Evolutionary conservation across 1,284 basidiomycete genomes (phyloP), one percentile per base, ranked within the genome.

Genomic region (Sanghuangporus weigelae): DNA sequence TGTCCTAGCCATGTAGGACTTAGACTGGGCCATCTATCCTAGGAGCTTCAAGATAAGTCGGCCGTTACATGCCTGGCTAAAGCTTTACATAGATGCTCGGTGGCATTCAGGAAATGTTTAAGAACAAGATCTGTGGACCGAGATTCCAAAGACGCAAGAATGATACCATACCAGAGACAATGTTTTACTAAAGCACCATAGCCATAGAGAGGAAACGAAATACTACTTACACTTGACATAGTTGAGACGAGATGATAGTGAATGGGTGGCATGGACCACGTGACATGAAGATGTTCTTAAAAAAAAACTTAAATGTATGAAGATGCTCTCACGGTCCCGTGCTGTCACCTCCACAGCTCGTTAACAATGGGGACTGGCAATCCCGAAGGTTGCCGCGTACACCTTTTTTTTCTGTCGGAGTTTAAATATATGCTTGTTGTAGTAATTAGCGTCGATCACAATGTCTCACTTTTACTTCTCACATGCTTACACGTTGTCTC

Each of bases 161-260:
- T 46, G 38, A 39, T 69, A 73, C 62, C 38, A 39, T 69, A 73
- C 62, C 63, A 72, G 73, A 73, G 69, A 79, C 78, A 75, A 79
- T 76, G 78, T 79, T 79, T 80, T 79, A 80, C 78, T 77, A 72
- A 67, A 69, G 70, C 77, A 79, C 78, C 77, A 67, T 73, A 36
- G 73, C 70, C 31, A 60, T 59, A 42, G n/a, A 57, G 35, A 56
- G 53, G 35, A 46, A 58, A 67, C 19, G 21, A 44, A 48, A 10
- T n/a, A 63, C 16, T 26, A 68, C 66, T 68, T 63, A 62, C 66
- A 68, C 66, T 68, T 63, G 64, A 64, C 67, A 66, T 7, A 21
- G 44, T 23, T 31, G 59, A 53, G 53, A n/a, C 42, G 12, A 46
- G 21, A 8, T 49, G 11, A 8, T 16, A 11, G 44, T 46, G 3